A percentile compares a stretch with the other conserved stretches of the same genome.
phyloP scores from a whole-genome alignment of 495 filamentous ascomycete genomes.

The Aspergillus funiculosus region DNA sequence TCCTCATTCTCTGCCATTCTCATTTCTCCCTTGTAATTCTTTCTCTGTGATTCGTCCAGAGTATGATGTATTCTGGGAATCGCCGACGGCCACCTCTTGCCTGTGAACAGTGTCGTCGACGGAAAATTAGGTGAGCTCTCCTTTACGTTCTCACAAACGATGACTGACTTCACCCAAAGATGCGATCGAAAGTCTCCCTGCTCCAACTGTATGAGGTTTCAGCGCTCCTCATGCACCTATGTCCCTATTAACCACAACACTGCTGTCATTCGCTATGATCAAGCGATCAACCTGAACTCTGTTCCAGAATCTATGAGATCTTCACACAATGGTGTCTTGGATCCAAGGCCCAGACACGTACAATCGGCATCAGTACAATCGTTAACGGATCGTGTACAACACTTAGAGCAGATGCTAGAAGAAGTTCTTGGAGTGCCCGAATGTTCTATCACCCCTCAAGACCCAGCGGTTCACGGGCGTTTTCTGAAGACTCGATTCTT shows the following conservation, averaged over 20 bases:
- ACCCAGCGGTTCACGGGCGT: neutral
- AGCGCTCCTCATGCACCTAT: slow-evolving; percentile 36
- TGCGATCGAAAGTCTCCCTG: slow-evolving; percentile 21
- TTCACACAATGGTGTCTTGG: neutral
- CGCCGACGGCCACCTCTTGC: slow-evolving; percentile 19
- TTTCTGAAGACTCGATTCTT: slow-evolving; percentile 9
- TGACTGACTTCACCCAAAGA: neutral
- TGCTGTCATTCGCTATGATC: neutral
- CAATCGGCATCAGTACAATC: neutral
- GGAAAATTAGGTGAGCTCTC: slow-evolving; percentile 16
- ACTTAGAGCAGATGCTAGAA: slow-evolving; percentile 1
- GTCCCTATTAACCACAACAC: slow-evolving; percentile 4
- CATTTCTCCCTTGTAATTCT: too few species aligned
- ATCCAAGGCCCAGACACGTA: neutral
- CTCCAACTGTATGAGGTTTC: slow-evolving; percentile 12
- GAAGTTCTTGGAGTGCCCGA: neutral
- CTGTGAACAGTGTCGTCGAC: slow-evolving; percentile 20
- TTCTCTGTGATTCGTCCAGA: neutral
- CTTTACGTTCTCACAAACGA: neutral
- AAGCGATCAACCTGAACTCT: neutral
- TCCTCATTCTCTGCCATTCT: too few species aligned
- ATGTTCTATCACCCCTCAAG: neutral
- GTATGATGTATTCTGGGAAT: slow-evolving; percentile 3
- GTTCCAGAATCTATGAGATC: neutral
- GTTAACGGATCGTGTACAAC: neutral